Percentiles rank a stretch among this genome's conserved stretches.
phyloP scores from a whole-genome alignment of 768 basidiomycete genomes.

The Agrocybe praecox region DNA sequence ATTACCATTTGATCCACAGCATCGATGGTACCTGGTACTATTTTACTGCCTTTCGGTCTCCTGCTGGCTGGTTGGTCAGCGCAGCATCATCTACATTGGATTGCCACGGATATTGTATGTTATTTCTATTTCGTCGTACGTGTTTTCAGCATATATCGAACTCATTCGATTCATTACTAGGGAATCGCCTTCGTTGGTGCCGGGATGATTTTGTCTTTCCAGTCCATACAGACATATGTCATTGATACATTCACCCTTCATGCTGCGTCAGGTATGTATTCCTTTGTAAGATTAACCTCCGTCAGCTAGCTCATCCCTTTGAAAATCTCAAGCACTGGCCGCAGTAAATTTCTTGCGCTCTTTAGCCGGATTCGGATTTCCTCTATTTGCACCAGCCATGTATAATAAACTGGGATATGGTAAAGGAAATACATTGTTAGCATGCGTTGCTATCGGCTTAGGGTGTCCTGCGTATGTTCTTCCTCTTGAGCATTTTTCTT shows the following conservation, averaged over 20 bases:
- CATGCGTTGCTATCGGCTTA: slow-evolving; percentile 54
- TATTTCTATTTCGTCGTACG: background rate
- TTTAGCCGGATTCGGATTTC: slow-evolving; percentile 73
- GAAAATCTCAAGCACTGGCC: slow-evolving; percentile 69
- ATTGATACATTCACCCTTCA: slow-evolving; percentile 68
- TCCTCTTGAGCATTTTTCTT: background rate
- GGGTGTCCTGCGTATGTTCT: slow-evolving; percentile 59
- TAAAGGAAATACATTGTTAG: slow-evolving; percentile 68
- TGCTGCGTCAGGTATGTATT: slow-evolving; percentile 59
- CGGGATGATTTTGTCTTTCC: slow-evolving; percentile 62
- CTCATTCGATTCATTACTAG: slow-evolving; percentile 26
- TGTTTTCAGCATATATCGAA: slow-evolving; percentile 3
- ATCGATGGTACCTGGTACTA: slow-evolving; percentile 56
- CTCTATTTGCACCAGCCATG: slow-evolving; percentile 74
- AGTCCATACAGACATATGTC: slow-evolving; percentile 66
- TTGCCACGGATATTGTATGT: slow-evolving; percentile 66
- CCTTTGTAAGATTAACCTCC: background rate
- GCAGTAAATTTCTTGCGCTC: slow-evolving; percentile 66
- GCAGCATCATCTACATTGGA: slow-evolving; percentile 62
- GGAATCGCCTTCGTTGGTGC: slow-evolving; percentile 59
- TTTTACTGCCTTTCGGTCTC: slow-evolving; percentile 68
- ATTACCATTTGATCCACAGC: slow-evolving; percentile 36
- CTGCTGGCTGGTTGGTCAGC: slow-evolving; percentile 75
- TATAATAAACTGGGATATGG: slow-evolving; percentile 68
- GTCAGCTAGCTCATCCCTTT: background rate